Evolutionary conservation across 768 basidiomycete genomes (phyloP).

Genomic region (Boletellus ananiceps): DNA sequence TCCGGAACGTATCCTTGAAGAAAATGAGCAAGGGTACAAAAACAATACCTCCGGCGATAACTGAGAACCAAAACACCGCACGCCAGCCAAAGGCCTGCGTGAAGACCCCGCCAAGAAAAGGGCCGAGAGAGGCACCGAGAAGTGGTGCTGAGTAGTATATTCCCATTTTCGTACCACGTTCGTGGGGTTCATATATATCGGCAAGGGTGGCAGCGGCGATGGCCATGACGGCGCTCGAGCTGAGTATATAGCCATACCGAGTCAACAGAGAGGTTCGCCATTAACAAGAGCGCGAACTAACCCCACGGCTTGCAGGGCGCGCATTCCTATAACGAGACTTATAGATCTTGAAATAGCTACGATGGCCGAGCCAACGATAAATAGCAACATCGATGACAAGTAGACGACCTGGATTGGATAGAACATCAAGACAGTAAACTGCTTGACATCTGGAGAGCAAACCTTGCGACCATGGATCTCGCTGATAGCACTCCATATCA

Average conservation of each 20-base stretch:
- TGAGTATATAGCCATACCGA: constrained; percentile 15
- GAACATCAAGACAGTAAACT: background rate
- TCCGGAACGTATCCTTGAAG: constrained; percentile 80
- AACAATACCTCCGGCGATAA: constrained; percentile 52
- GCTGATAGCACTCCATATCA: constrained; percentile 66
- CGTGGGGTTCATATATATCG: constrained; percentile 73
- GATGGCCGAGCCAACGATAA: constrained; percentile 52
- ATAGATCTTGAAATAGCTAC: constrained; percentile 58
- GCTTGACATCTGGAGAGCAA: background rate
- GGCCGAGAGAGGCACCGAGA: constrained; percentile 63
- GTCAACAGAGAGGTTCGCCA: background rate
- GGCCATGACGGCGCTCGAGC: constrained; percentile 62
- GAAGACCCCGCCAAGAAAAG: constrained; percentile 65
- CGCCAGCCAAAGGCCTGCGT: constrained; percentile 74
- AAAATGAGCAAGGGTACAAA: constrained; percentile 54
- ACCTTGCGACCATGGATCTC: constrained; percentile 77
- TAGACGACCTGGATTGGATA: constrained; percentile 45
- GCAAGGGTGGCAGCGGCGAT: constrained; percentile 78
- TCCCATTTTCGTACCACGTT: constrained; percentile 80
- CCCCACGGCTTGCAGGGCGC: constrained; percentile 62
- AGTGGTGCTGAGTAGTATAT: constrained; percentile 79
- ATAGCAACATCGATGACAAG: constrained; percentile 48
- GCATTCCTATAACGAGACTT: constrained; percentile 59
- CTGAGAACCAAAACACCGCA: constrained; percentile 79
- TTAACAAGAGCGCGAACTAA: constrained; percentile 19